These are phyloP conservation scores for Dictyostelium brefeldianum DNA, from an alignment of 78 protist species.

Conservation along the genomic window DNA sequence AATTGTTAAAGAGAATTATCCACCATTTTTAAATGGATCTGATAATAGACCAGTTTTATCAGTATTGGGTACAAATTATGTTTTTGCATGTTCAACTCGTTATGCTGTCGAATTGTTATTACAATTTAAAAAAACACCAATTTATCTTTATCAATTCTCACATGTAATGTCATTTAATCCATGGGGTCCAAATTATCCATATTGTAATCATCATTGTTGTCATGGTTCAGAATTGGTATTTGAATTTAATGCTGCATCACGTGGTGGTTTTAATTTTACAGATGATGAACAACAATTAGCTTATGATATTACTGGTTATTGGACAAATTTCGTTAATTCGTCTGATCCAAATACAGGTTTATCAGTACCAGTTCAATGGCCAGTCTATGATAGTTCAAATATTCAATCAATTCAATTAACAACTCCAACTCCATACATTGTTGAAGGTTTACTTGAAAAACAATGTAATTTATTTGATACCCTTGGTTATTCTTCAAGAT, in stretches of 20 bases:
- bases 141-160: conserved; percentile 44
- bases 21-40: background rate
- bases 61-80: conserved; percentile 43
- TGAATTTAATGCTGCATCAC: conserved; percentile 12
- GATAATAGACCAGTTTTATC: conserved; percentile 61
- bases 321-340: conserved; percentile 39
- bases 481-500: conserved; percentile 42
- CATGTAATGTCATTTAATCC: conserved; percentile 44
- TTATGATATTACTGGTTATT: conserved; percentile 39
- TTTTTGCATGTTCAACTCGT: conserved; percentile 57
- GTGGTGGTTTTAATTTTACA: conserved; percentile 17
- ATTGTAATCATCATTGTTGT: conserved; percentile 63
- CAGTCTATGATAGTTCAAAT: background rate
- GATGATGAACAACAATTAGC: conserved; percentile 34
- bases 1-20: background rate
- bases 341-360: conserved; percentile 64
- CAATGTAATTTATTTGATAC: conserved; percentile 31
- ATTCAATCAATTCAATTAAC: conserved; percentile 12
- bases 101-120: background rate
- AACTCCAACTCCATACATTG: conserved; percentile 14
- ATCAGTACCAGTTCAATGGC: conserved; percentile 40
- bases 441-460: conserved; percentile 1
- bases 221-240: conserved; percentile 74
- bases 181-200: conserved; percentile 74
- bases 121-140: conserved; percentile 4